Evolutionary conservation across 345 rosid genomes (phyloP), one percentile per base, ranked within the genome.

Genomic region (Nasturtium officinale): DNA sequence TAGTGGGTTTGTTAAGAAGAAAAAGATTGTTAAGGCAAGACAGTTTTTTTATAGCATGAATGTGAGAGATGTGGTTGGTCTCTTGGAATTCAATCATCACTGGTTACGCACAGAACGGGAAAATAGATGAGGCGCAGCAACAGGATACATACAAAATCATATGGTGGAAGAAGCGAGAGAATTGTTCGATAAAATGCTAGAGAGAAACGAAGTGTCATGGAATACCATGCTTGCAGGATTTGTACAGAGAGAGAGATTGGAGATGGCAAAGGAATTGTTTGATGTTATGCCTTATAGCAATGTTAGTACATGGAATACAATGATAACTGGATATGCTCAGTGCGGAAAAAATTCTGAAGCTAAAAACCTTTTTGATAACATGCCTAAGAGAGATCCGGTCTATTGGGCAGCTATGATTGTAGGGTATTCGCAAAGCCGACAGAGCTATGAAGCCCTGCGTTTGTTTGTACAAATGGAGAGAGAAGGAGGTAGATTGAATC

Each of bases 391-490:
- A 69, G 90, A 89, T 78, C 55, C 85, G 0, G 81, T 87, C 60
- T 89, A 91, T 56, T 89, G 94, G 94, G 86, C 90, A 12, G 90
- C 91, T 64, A 86, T 89, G 87, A 82, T 89, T 79, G 81, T 89
- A 18, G 89, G 88, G 46, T 89, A 85, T 57, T 80, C 90, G 9
- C 94, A 89, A 69, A 54, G 77, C 52, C 91, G 87, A 16, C 77
- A 71, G 32, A 74, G 71, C 74, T 80, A 83, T 73, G 88, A 86
- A 70, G 88, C 90, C 72, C 66, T 85, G 62, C 52, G 37, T 15
- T 78, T 86, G 75, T 82, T 83, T 72, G 69, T 81, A 8, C 77
- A 76, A 53, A 89, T 89, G 94, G 81, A 84, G 81, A 81, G 91
- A 67, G 81, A 78, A 13, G 88, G 89, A n/a, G 91, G 80, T 67